phyloP scores from a whole-genome alignment of 208 protist genomes.

The Jaenimonas drosophilae region DNA sequence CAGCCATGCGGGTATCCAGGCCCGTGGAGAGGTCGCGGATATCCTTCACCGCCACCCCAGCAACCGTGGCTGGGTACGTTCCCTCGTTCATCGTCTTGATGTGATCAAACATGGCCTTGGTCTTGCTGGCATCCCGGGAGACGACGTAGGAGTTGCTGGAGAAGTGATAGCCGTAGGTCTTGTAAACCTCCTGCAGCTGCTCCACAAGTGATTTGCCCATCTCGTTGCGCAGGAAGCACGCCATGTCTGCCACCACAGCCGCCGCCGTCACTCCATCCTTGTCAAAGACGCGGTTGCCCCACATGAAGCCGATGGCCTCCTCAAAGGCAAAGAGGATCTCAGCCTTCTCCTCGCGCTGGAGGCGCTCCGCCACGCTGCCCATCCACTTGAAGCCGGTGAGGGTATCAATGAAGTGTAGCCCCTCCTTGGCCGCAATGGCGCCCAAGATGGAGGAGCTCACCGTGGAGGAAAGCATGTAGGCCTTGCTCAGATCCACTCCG shows the following conservation, averaged over 20 bases:
- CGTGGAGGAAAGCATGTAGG: slow-evolving; percentile 57
- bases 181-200: slow-evolving; percentile 72
- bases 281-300: slow-evolving; percentile 84
- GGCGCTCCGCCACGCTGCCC: slow-evolving; percentile 73
- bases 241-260: slow-evolving; percentile 88
- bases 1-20: slow-evolving; percentile 58
- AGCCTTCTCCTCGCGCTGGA: slow-evolving; percentile 17
- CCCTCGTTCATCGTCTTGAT: slow-evolving; percentile 44
- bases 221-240: slow-evolving; percentile 39
- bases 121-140: slow-evolving; percentile 69
- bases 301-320: slow-evolving; percentile 97
- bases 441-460: slow-evolving; percentile 85
- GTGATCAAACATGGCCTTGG: slow-evolving; percentile 68
- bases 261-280: slow-evolving; percentile 97
- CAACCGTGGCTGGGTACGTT: slow-evolving; percentile 39
- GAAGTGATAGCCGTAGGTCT: slow-evolving; percentile 82
- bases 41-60: slow-evolving; percentile 35
- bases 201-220: slow-evolving; percentile 23
- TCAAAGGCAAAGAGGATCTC: slow-evolving; percentile 92
- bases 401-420: slow-evolving; percentile 88
- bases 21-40: slow-evolving; percentile 89
- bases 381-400: slow-evolving; percentile 99
- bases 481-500: slow-evolving; percentile 29
- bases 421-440: slow-evolving; percentile 90
- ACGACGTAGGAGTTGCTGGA: slow-evolving; percentile 92